These are phyloP conservation scores for Vigna unguiculata DNA, from an alignment of 306 rosid species.

Conservation along the genomic window DNA sequence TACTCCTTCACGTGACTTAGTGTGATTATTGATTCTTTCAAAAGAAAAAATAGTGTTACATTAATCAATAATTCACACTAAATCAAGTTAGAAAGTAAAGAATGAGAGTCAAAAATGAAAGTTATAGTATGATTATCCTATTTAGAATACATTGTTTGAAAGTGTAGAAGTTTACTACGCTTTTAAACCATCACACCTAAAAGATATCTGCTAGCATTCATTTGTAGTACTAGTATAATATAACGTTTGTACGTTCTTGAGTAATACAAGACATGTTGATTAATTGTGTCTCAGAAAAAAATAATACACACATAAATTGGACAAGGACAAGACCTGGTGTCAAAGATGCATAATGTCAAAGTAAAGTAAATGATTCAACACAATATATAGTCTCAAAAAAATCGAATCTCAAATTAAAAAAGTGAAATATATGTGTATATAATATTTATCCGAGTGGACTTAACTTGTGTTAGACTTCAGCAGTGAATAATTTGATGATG, in stretches of 20 bases:
- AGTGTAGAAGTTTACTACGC: neutral
- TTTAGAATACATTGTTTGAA: neutral
- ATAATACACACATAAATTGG: neutral
- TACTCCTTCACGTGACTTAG: no score
- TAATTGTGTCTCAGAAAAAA: neutral
- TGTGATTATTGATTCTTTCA: no score
- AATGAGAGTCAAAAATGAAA: no score
- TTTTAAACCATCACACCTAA: neutral
- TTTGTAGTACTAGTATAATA: neutral
- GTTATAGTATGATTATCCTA: no score
- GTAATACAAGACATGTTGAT: slow-evolving; percentile 15
- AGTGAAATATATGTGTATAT: neutral
- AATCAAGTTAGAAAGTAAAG: no score
- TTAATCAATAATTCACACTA: no score
- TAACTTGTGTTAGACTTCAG: neutral
- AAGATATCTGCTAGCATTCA: slow-evolving; percentile 6
- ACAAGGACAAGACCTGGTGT: neutral
- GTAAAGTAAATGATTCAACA: neutral
- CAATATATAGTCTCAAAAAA: neutral
- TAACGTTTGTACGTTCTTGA: neutral
- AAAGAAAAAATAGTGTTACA: no score
- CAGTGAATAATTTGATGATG: neutral
- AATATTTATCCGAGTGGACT: neutral
- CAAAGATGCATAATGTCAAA: neutral
- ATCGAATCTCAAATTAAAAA: neutral